These are phyloP conservation scores for Suhomyces chickasaworum DNA, from an alignment of 1,139 yeast species.

Conservation along the genomic window DNA sequence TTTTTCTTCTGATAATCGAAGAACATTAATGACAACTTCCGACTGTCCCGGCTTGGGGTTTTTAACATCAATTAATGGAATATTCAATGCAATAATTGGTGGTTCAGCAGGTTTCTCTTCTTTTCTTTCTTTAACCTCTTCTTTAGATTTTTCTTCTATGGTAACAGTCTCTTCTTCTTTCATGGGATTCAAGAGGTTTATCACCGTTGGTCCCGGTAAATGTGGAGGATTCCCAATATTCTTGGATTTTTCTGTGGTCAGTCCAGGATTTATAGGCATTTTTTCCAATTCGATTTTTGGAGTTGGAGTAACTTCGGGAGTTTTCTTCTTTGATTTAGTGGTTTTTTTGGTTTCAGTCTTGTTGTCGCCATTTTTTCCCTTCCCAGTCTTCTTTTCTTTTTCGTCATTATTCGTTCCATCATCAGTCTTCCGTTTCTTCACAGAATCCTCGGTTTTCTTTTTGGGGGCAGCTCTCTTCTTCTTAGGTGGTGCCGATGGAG, in stretches of 20 bases:
- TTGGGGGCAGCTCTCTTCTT: constrained; percentile 19
- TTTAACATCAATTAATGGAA: constrained; percentile 54
- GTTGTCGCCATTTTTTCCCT: constrained; percentile 10
- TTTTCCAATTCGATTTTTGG: constrained; percentile 24
- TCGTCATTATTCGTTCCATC: constrained; percentile 14
- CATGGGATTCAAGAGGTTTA: constrained; percentile 19
- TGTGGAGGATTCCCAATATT: constrained; percentile 9
- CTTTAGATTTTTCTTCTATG: constrained; percentile 14
- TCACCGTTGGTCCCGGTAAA: constrained; percentile 23
- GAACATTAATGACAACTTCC: constrained; percentile 76
- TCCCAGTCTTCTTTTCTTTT: constrained; percentile 11
- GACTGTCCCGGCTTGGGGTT: constrained; percentile 64
- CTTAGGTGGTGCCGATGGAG: constrained; percentile 14
- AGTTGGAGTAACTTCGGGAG: constrained; percentile 13
- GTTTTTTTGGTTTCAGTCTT: constrained; percentile 16
- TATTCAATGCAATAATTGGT: constrained; percentile 55
- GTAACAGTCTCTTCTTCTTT: constrained; percentile 13
- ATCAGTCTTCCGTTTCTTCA: constrained; percentile 21
- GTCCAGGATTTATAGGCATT: constrained; percentile 21
- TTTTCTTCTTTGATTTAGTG: constrained; percentile 14
- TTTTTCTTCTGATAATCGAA: constrained; percentile 79
- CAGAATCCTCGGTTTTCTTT: constrained; percentile 17
- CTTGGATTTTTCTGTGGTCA: constrained; percentile 24
- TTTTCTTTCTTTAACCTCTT: constrained; percentile 18
- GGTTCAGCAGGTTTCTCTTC: constrained; percentile 33